phyloP scores from a whole-genome alignment of 2,329 filamentous ascomycete genomes.

The Diaporthe citrichinensis region DNA sequence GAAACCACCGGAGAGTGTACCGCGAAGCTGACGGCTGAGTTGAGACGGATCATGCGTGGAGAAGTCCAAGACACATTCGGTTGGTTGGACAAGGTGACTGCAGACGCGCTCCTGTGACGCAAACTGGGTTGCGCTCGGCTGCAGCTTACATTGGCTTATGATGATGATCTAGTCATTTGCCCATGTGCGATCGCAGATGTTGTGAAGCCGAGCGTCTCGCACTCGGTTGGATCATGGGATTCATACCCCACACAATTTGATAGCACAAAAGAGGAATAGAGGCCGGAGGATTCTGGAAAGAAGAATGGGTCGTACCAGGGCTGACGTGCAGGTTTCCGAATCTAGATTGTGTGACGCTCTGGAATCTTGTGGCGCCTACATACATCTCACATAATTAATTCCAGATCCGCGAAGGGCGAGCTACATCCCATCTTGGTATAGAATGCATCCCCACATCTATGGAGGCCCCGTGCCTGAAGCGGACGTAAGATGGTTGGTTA shows the following conservation, averaged over 20 bases:
- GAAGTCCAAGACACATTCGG: conserved; percentile 82
- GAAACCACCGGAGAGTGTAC: conserved; percentile 52
- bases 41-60: conserved; percentile 90
- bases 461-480: too few relatives aligned
- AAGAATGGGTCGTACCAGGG: neutral
- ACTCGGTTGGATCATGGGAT: neutral
- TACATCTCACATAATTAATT: neutral
- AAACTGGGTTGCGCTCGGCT: neutral
- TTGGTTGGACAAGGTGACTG: conserved; percentile 72
- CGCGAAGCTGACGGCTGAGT: conserved; percentile 76
- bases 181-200: neutral
- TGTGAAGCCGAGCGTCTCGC: neutral
- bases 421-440: neutral
- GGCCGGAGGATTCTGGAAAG: neutral
- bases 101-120: conserved; percentile 48
- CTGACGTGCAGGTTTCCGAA: too few relatives aligned
- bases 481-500: neutral
- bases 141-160: neutral
- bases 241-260: neutral
- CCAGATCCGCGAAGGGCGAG: neutral
- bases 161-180: neutral
- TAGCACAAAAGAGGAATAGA: neutral
- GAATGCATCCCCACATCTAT: too few relatives aligned
- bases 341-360: neutral
- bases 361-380: neutral